These are phyloP conservation scores for Schrenkiella parvula DNA, from an alignment of 345 rosid species.

Conservation along the genomic window DNA sequence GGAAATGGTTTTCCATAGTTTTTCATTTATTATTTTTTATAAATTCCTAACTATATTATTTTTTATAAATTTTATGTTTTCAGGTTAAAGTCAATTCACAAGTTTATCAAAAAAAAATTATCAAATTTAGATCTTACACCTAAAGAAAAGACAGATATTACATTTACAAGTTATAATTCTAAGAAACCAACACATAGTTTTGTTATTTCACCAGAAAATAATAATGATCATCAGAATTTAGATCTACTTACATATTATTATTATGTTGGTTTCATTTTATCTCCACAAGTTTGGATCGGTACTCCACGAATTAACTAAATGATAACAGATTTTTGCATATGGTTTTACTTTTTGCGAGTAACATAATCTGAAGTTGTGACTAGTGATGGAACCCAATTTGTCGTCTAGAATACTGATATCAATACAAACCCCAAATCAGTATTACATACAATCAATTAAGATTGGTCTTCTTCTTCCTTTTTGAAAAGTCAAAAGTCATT, in stretches of 20 bases:
- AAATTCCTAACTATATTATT: background rate
- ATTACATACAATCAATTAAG: background rate
- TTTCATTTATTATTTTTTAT: background rate
- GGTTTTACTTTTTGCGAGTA: background rate
- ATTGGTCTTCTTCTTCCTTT: background rate
- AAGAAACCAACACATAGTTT: too few relatives aligned
- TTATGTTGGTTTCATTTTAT: background rate
- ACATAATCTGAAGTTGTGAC: background rate
- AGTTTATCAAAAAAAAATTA: too few relatives aligned
- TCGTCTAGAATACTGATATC: background rate
- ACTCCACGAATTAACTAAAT: background rate
- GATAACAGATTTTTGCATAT: background rate
- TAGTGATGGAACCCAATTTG: background rate
- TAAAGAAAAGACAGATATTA: background rate
- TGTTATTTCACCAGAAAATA: background rate
- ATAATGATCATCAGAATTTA: background rate
- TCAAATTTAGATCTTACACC: background rate
- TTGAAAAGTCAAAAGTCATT: constrained; percentile 23
- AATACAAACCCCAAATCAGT: background rate
- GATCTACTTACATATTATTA: background rate
- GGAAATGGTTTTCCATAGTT: constrained; percentile 4
- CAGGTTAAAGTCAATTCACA: constrained; percentile 3
- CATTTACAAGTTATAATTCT: too few relatives aligned
- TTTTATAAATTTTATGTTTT: background rate
- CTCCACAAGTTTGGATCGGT: background rate